These are phyloP conservation scores for Arabis alpina DNA, from an alignment of 345 rosid genomes.

Conservation along the genomic window DNA sequence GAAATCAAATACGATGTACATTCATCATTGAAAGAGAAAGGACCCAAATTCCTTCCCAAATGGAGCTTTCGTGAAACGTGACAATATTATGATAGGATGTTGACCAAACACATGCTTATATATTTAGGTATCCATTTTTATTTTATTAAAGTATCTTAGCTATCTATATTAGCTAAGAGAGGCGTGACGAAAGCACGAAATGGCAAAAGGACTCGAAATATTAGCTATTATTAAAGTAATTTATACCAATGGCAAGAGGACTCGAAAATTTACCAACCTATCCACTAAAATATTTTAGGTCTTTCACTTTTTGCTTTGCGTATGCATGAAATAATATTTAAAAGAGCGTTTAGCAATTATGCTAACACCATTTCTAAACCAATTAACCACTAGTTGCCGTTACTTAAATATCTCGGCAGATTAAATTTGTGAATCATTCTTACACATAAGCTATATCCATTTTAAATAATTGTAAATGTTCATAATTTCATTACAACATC, in stretches of 20 bases:
- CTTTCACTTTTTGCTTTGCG: constrained; percentile 5
- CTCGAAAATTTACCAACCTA: constrained; percentile 13
- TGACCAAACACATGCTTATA: constrained; percentile 27
- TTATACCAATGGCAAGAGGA: neutral
- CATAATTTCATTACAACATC: neutral
- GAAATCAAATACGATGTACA: neutral
- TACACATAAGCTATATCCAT: too few relatives aligned
- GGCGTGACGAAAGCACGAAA: neutral
- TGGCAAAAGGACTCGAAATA: constrained; percentile 4
- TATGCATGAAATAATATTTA: neutral
- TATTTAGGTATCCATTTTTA: neutral
- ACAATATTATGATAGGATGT: constrained; percentile 30
- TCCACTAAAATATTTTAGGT: neutral
- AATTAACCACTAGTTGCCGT: neutral
- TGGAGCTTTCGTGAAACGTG: constrained; percentile 41
- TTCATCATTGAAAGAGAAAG: neutral
- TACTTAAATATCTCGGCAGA: too few relatives aligned
- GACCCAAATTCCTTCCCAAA: constrained; percentile 27
- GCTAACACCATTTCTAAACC: neutral
- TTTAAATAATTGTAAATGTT: neutral
- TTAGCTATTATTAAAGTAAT: neutral
- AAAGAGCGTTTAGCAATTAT: constrained; percentile 5
- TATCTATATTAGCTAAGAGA: too few relatives aligned
- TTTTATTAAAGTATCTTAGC: too few relatives aligned
- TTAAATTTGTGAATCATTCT: too few relatives aligned